A percentile compares a stretch with the other conserved stretches of the same genome.
phyloP scores from a whole-genome alignment of 2,329 filamentous ascomycete genomes.

The Didymella sp. region DNA sequence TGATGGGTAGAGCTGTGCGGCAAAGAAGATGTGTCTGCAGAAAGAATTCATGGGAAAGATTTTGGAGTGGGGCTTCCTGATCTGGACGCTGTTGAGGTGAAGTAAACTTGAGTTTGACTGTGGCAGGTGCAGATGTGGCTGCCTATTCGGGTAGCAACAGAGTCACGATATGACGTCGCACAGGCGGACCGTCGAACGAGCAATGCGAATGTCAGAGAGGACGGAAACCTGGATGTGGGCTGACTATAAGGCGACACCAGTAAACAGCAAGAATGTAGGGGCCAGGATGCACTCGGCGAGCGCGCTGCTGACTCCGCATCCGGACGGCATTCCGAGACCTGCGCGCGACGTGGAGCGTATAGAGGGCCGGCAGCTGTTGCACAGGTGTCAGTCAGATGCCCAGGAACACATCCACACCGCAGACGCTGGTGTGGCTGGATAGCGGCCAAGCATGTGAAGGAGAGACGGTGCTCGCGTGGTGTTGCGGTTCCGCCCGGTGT shows the following conservation, averaged over 20 bases:
- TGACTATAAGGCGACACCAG: slow-evolving; percentile 6
- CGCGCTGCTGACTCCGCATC: slow-evolving; percentile 16
- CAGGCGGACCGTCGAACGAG: slow-evolving; percentile 13
- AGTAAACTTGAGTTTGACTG: not conserved
- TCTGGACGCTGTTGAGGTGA: not conserved
- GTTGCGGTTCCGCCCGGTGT: slow-evolving; percentile 13
- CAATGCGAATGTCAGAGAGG: slow-evolving; percentile 14
- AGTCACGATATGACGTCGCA: slow-evolving; percentile 44
- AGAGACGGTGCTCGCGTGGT: slow-evolving; percentile 5
- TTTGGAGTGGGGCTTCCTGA: not conserved
- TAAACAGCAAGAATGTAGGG: slow-evolving; percentile 2
- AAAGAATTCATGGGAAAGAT: slow-evolving; percentile 6
- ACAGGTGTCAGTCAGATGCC: slow-evolving; percentile 12
- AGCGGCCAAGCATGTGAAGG: slow-evolving; percentile 12
- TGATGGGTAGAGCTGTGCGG: slow-evolving; percentile 16
- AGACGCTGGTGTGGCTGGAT: slow-evolving; percentile 1
- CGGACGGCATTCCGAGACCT: slow-evolving; percentile 20
- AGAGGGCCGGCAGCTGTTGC: slow-evolving; percentile 7
- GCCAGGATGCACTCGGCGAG: slow-evolving; percentile 5
- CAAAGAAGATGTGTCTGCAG: slow-evolving; percentile 9
- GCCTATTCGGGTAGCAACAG: slow-evolving; percentile 33
- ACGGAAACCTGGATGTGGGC: slow-evolving; percentile 7
- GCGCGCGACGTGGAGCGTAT: slow-evolving; percentile 18
- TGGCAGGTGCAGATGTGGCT: slow-evolving; percentile 28
- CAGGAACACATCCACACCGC: not conserved